Evolutionary conservation across 2,329 filamentous ascomycete genomes (phyloP).

Genomic region (Rhinocladiella mackenziei): DNA sequence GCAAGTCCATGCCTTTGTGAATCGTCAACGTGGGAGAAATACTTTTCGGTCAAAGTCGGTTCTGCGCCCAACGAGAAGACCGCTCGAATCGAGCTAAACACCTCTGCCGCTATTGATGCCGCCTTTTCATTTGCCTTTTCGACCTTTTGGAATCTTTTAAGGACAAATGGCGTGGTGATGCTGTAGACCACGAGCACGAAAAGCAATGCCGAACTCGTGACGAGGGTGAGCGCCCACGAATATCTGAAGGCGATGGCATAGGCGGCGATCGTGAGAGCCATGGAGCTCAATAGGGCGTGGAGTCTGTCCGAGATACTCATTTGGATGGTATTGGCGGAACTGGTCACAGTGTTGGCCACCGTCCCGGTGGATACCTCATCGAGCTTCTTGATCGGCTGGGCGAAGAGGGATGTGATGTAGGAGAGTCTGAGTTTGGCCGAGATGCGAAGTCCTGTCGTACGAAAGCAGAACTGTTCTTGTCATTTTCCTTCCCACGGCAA

Average conservation of each 20-base stretch:
- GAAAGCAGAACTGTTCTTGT: conserved; percentile 42
- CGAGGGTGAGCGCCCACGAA: conserved; percentile 51
- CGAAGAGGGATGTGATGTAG: conserved; percentile 49
- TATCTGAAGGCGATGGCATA: conserved; percentile 52
- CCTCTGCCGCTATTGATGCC: conserved; percentile 44
- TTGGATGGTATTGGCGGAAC: conserved; percentile 51
- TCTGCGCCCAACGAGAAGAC: conserved; percentile 45
- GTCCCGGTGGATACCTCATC: conserved; percentile 50
- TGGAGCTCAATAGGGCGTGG: conserved; percentile 41
- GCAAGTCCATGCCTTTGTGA: conserved; percentile 34
- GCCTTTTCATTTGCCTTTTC: conserved; percentile 38
- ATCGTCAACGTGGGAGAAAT: conserved; percentile 37
- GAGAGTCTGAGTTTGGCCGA: conserved; percentile 49
- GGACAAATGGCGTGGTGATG: conserved; percentile 34
- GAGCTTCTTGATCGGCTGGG: conserved; percentile 48
- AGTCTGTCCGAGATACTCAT: conserved; percentile 54
- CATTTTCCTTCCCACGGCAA: conserved; percentile 6
- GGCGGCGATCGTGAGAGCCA: conserved; percentile 43
- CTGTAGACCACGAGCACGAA: conserved; percentile 37
- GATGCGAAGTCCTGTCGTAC: conserved; percentile 49
- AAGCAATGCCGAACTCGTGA: conserved; percentile 46
- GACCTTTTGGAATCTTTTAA: conserved; percentile 29
- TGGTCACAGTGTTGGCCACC: conserved; percentile 51
- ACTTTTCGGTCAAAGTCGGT: conserved; percentile 36
- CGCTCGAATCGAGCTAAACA: conserved; percentile 43